Conservation (phyloP, 192 early-diverging fungal species). For the Podila minutissima region DNA sequence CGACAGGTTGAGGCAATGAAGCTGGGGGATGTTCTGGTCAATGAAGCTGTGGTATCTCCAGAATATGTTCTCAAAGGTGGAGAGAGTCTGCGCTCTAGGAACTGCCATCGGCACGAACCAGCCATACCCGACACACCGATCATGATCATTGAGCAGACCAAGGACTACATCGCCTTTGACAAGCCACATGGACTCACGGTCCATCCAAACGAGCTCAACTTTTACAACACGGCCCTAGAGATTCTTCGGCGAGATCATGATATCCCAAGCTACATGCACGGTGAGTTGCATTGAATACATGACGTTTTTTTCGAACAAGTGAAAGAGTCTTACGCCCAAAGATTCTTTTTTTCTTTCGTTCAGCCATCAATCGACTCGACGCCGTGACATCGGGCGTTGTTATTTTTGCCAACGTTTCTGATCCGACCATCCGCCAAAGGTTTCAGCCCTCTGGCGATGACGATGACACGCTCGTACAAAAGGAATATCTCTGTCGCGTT, state of each 20-base stretch:
- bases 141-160: slow-evolving; percentile 24
- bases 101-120: slow-evolving; percentile 47
- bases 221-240: slow-evolving; percentile 40
- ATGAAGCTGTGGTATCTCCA: slow-evolving; percentile 17
- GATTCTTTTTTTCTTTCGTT: background rate
- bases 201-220: slow-evolving; percentile 46
- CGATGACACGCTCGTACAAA: slow-evolving; percentile 8
- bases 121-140: slow-evolving; percentile 37
- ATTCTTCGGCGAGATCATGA: slow-evolving; percentile 43
- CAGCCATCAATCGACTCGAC: slow-evolving; percentile 41
- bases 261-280: slow-evolving; percentile 45
- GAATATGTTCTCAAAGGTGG: slow-evolving; percentile 40
- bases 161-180: slow-evolving; percentile 39
- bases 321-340: background rate
- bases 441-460: slow-evolving; percentile 19
- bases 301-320: background rate
- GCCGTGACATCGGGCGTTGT: slow-evolving; percentile 45
- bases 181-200: slow-evolving; percentile 48
- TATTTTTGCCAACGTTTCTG: slow-evolving; percentile 42
- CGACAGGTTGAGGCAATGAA: slow-evolving; percentile 34
- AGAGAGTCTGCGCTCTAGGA: slow-evolving; percentile 35
- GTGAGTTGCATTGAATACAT: background rate
- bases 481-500: slow-evolving; percentile 47
- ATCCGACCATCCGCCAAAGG: slow-evolving; percentile 19
- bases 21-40: slow-evolving; percentile 41